Base-by-base conservation (phyloP, 805 yeast species). In the Lachancea sp. region DNA sequence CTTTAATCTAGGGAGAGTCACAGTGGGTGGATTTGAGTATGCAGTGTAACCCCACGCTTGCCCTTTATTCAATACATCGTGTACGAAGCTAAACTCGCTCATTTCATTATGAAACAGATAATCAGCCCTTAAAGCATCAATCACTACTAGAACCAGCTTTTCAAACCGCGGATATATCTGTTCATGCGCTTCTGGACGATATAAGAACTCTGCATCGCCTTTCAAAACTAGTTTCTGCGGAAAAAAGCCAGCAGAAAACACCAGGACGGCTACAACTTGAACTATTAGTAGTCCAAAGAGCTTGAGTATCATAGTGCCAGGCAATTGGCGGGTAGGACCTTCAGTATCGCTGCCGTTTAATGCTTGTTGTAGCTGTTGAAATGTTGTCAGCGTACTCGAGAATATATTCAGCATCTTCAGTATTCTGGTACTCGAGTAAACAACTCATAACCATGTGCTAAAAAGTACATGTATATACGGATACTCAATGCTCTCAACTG, bases 21-120 rank as follows among this genome's bases (percentile, higher is more conserved):
- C 98, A 0, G 98, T 92, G 2, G 98, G 98, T 1, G 98, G 97
- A 48, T 84, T 83, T 1, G 96, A 81, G 58, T 71, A 84, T 0
- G 96, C 96, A 0, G 98, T 92, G 60, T 78, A 89, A 0, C 96
- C 96, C 36, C 89, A 54, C 0, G 92, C 97, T 25, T 70, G 52
- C 8, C 95, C 94, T 0, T 68, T 49, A 38, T 74, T 71, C 7
- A 90, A 65, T 42, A 89, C 62, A 2, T 62, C 47, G 48, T 90
- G 97, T 0, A 83, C 72, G 52, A 74, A 77, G 0, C 54, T 30
- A 83, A 92, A 85, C 7, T 74, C 55, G 0, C 96, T 86, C 2
- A 64, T 52, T 11, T 74, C 65, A 1, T 83, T 72, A 19, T 60
- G 59, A 54, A 75, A 90, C 61, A 88, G 61, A 58, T 89, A 90